A percentile compares a stretch with the other conserved stretches of the same genome.
Conservation (phyloP, 2,329 filamentous ascomycete species). For the Davidsoniella virescens region DNA sequence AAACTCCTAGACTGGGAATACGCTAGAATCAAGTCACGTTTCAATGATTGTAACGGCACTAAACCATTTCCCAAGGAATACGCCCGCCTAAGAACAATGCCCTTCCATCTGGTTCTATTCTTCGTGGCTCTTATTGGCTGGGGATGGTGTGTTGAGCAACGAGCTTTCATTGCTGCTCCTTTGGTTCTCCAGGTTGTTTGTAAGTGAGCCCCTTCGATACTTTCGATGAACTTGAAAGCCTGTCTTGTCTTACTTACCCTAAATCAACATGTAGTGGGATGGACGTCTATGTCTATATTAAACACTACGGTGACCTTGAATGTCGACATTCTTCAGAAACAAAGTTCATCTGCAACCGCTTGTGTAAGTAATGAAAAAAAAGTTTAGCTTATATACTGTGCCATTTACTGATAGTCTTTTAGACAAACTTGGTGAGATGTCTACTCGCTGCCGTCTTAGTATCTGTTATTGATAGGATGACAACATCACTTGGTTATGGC, state of each 20-base stretch:
- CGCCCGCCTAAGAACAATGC: slow-evolving; percentile 17
- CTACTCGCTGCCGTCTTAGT: slow-evolving; percentile 18
- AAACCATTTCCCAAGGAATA: slow-evolving; percentile 18
- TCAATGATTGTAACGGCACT: background rate
- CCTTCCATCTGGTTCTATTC: slow-evolving; percentile 16
- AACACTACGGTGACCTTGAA: slow-evolving; percentile 21
- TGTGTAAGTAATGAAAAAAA: slow-evolving; percentile 9
- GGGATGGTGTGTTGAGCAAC: slow-evolving; percentile 18
- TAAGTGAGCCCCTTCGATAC: slow-evolving; percentile 16
- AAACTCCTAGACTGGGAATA: slow-evolving; percentile 20
- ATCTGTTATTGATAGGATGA: slow-evolving; percentile 18
- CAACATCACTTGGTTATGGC: slow-evolving; percentile 1
- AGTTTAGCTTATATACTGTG: no score
- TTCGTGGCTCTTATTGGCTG: slow-evolving; percentile 17
- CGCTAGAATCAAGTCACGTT: slow-evolving; percentile 14
- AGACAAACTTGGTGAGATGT: slow-evolving; percentile 19
- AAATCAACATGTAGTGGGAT: slow-evolving; percentile 1
- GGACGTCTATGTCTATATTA: slow-evolving; percentile 19
- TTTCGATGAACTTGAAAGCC: no score
- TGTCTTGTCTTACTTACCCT: no score
- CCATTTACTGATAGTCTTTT: no score
- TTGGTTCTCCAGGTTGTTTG: slow-evolving; percentile 16
- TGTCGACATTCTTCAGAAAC: slow-evolving; percentile 19
- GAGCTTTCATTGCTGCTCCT: no score
- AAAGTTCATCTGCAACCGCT: slow-evolving; percentile 19